Conservation (phyloP, 768 basidiomycete genomes). For the Scleroderma bovista region DNA sequence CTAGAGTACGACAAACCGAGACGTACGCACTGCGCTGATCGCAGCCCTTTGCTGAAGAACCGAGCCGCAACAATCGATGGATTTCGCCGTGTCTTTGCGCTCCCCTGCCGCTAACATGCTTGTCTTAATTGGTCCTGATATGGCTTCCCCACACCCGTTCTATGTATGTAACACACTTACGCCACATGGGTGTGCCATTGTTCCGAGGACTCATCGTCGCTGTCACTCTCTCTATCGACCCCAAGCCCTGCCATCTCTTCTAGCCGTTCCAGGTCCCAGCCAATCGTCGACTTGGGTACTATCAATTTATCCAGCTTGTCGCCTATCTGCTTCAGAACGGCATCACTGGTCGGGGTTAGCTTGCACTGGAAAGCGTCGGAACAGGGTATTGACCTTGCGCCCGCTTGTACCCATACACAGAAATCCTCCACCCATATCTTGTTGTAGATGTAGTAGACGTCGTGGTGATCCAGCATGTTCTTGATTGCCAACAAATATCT, state of each 20-base stretch:
- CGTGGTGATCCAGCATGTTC: constrained; percentile 70
- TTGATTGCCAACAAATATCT: constrained; percentile 71
- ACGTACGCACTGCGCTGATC: not conserved
- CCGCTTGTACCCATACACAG: constrained; percentile 71
- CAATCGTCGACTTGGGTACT: constrained; percentile 52
- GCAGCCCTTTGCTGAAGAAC: too few relatives aligned
- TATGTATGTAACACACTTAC: too few relatives aligned
- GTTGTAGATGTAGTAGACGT: constrained; percentile 84
- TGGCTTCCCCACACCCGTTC: too few relatives aligned
- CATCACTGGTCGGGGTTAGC: constrained; percentile 43
- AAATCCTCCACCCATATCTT: constrained; percentile 86
- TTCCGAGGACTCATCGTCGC: constrained; percentile 57
- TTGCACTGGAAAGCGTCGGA: not conserved
- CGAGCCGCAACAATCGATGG: too few relatives aligned
- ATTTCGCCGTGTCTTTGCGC: too few relatives aligned
- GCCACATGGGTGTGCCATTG: too few relatives aligned
- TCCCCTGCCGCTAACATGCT: too few relatives aligned
- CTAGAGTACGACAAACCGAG: not conserved
- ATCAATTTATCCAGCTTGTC: constrained; percentile 32
- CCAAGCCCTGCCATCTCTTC: constrained; percentile 49
- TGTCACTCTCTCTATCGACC: constrained; percentile 45
- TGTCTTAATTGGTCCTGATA: too few relatives aligned
- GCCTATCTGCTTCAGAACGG: constrained; percentile 43
- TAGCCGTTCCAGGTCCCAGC: constrained; percentile 66
- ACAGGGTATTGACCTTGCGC: constrained; percentile 47